Evolutionary conservation across 1,139 yeast genomes (phyloP).

Genomic region (Nakaseomyces bracarensis): DNA sequence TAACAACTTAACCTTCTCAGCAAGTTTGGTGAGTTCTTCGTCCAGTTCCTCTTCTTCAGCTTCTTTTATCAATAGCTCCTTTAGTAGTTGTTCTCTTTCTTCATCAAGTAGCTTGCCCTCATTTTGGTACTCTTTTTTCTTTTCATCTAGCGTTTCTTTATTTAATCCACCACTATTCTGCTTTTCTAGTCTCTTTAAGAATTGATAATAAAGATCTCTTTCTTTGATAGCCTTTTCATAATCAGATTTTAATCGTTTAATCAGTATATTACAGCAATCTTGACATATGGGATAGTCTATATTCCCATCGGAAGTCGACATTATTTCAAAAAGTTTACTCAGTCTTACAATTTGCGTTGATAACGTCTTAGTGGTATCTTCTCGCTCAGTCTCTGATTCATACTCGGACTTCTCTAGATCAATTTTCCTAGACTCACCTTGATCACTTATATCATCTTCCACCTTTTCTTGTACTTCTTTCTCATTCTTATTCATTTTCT

Average conservation of each 20-base stretch:
- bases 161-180: constrained; percentile 40
- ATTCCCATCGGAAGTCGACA: constrained; percentile 54
- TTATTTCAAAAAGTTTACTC: constrained; percentile 56
- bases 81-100: constrained; percentile 34
- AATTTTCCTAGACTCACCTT: neutral
- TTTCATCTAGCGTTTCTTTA: neutral
- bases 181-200: constrained; percentile 58
- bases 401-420: neutral
- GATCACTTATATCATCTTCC: constrained; percentile 13
- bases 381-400: constrained; percentile 3
- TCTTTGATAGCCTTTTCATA: constrained; percentile 72
- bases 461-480: constrained; percentile 13
- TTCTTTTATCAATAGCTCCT: constrained; percentile 31
- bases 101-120: constrained; percentile 34
- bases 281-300: constrained; percentile 84
- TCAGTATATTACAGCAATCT: constrained; percentile 67
- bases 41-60: constrained; percentile 35
- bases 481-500: neutral
- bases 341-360: constrained; percentile 41
- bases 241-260: constrained; percentile 59
- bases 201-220: constrained; percentile 67
- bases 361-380: constrained; percentile 24
- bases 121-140: neutral
- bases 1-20: constrained; percentile 33
- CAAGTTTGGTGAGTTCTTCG: constrained; percentile 27